Evolutionary conservation across 1,139 yeast species (phyloP), one percentile per base, ranked within the genome.

Genomic region (Hemisphaericaspora xylofermentans): DNA sequence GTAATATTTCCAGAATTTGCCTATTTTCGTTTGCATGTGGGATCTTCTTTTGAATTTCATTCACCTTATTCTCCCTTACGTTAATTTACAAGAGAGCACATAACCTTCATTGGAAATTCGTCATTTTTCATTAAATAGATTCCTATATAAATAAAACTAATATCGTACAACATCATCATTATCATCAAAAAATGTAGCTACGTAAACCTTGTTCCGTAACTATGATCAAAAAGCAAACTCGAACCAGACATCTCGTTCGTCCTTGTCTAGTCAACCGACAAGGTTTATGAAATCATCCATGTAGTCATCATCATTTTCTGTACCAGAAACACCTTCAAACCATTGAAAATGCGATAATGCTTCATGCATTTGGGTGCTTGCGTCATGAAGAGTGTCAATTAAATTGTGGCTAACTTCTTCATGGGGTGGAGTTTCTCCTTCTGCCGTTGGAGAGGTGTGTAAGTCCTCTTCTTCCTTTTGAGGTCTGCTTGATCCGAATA

Each of bases 221-320:
- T 19, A 19, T 5, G 5, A 18, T 29, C 39, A 33, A 36, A 36
- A 29, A 21, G 27, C 19, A 36, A n/a, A 29, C 4, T 34, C 29
- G 30, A 36, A 36, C 39, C 39, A 36, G n/a, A 46, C 34, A 39
- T 38, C 15, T 30, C 41, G 33, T 32, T 36, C 43, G 19, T 42
- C 39, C 14, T 41, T 40, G 31, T 30, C 35, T 19, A 25, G 44
- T 38, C 41, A 47, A 36, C 51, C 49, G 30, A 47, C 41, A 40
- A 47, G 43, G 34, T 47, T 47, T 26, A 47, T 35, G 34, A 44
- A 46, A 32, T 47, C 49, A 28, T 46, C 48, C 46, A 44, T 44
- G 16, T 44, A 45, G 21, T 36, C 40, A 15, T 34, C 36, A 12
- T 41, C 43, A 1, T 38, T 31, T 35, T 39, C 36, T 10, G 36